phyloP scores from a whole-genome alignment of 768 basidiomycete species.

The Crassisporium funariophilum region DNA sequence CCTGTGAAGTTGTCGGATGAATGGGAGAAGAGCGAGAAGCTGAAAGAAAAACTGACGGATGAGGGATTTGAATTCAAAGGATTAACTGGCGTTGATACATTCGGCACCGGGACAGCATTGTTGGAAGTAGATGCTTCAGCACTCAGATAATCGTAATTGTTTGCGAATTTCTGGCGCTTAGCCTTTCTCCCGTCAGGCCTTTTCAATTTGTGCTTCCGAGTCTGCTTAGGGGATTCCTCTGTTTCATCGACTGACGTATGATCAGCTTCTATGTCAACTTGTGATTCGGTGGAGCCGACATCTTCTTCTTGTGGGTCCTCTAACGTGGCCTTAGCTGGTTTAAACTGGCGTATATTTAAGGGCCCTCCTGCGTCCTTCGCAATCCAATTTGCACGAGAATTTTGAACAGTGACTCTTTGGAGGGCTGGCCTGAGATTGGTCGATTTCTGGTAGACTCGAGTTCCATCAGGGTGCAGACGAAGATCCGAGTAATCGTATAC shows the following conservation, averaged over 20 bases:
- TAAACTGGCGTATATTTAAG: conserved; percentile 32
- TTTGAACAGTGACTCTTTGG: conserved; percentile 39
- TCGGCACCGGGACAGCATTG: neutral
- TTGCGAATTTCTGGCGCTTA: conserved; percentile 47
- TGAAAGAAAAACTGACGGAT: conserved; percentile 42
- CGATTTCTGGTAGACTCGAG: conserved; percentile 50
- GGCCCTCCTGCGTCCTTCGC: conserved; percentile 66
- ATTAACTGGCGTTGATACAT: neutral
- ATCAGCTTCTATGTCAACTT: conserved; percentile 2
- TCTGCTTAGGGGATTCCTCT: neutral
- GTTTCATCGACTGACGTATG: neutral
- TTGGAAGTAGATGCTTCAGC: neutral
- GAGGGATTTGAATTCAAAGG: conserved; percentile 49
- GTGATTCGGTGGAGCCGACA: too few species aligned
- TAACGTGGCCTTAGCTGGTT: conserved; percentile 14
- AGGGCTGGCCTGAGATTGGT: conserved; percentile 35
- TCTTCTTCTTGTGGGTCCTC: conserved; percentile 12
- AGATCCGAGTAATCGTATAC: conserved; percentile 67
- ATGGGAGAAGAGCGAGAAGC: neutral
- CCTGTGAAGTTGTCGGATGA: conserved; percentile 30
- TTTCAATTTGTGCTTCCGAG: conserved; percentile 22
- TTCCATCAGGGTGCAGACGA: conserved; percentile 66
- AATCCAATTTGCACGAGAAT: conserved; percentile 63
- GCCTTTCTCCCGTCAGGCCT: conserved; percentile 28
- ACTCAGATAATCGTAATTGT: conserved; percentile 58